Percentiles rank a stretch among this genome's conserved stretches.
Conservation (phyloP, 495 filamentous ascomycete species). For the Aspergillus kassunensis region DNA sequence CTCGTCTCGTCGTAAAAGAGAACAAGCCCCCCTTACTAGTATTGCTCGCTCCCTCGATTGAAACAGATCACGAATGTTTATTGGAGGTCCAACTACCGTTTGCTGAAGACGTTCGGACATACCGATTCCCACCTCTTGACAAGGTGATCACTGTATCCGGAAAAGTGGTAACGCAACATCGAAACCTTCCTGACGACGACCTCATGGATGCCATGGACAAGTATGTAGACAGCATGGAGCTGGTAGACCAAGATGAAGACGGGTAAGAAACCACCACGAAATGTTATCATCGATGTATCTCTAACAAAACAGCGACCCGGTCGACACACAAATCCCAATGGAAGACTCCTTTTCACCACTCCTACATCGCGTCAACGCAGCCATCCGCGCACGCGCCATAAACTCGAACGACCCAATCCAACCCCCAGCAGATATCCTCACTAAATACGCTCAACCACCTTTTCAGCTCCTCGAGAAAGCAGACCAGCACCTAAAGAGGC, state of each 20-base stretch:
- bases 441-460: conserved; percentile 71
- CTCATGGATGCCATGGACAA: conserved; percentile 77
- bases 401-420: conserved; percentile 66
- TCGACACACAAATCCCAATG: conserved; percentile 65
- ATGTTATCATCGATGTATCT: conserved; percentile 1
- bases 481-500: conserved; percentile 51
- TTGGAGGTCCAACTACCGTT: conserved; percentile 93
- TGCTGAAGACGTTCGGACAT: conserved; percentile 82
- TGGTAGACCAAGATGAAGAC: conserved; percentile 65
- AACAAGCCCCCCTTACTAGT: conserved; percentile 70
- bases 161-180: conserved; percentile 76
- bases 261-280: conserved; percentile 47
- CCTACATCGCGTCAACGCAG: conserved; percentile 85
- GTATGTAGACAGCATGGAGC: conserved; percentile 92
- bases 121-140: conserved; percentile 87
- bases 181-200: conserved; percentile 74
- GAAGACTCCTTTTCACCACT: conserved; percentile 88
- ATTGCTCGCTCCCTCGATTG: conserved; percentile 78
- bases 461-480: conserved; percentile 56
- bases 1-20: conserved; percentile 79
- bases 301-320: conserved; percentile 53
- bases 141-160: conserved; percentile 86
- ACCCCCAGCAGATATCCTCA: conserved; percentile 61
- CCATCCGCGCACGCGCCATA: conserved; percentile 75
- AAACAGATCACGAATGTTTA: conserved; percentile 79